phyloP scores from a whole-genome alignment of 2,329 filamentous ascomycete genomes.

The Ilyonectria destructans region DNA sequence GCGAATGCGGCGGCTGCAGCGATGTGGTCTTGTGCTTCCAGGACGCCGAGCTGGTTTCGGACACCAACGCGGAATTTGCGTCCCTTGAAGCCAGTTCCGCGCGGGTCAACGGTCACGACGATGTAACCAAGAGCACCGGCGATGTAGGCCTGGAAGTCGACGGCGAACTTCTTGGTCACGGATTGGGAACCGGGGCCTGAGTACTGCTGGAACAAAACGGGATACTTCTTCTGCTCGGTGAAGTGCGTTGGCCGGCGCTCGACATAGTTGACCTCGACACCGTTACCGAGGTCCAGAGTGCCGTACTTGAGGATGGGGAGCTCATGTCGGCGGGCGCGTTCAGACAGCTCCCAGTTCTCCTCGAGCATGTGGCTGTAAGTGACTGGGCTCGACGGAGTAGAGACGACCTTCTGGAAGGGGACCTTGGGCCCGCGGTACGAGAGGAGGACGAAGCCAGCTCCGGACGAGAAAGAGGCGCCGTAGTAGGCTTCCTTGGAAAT shows the following conservation, averaged over 20 bases:
- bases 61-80: conserved; percentile 87
- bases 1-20: conserved; percentile 90
- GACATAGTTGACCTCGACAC: conserved; percentile 79
- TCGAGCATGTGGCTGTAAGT: conserved; percentile 82
- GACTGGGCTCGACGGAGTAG: conserved; percentile 79
- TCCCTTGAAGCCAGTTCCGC: conserved; percentile 92
- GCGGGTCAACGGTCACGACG: conserved; percentile 93
- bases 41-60: conserved; percentile 86
- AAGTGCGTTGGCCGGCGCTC: conserved; percentile 95
- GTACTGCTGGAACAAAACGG: conserved; percentile 95
- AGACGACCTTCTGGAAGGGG: conserved; percentile 92
- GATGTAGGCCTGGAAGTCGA: conserved; percentile 94
- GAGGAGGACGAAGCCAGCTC: conserved; percentile 87
- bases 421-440: conserved; percentile 88
- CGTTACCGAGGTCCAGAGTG: conserved; percentile 85
- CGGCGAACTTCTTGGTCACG: conserved; percentile 83
- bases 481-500: conserved; percentile 84
- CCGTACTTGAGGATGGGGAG: conserved; percentile 88
- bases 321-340: conserved; percentile 82
- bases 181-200: conserved; percentile 94
- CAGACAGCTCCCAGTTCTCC: conserved; percentile 80
- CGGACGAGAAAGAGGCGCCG: conserved; percentile 85
- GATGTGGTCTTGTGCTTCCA: conserved; percentile 93
- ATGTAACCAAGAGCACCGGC: conserved; percentile 91
- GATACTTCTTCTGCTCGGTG: conserved; percentile 86